Conservation (phyloP, 305 asterid genomes). For the Nicotiana rustica region DNA sequence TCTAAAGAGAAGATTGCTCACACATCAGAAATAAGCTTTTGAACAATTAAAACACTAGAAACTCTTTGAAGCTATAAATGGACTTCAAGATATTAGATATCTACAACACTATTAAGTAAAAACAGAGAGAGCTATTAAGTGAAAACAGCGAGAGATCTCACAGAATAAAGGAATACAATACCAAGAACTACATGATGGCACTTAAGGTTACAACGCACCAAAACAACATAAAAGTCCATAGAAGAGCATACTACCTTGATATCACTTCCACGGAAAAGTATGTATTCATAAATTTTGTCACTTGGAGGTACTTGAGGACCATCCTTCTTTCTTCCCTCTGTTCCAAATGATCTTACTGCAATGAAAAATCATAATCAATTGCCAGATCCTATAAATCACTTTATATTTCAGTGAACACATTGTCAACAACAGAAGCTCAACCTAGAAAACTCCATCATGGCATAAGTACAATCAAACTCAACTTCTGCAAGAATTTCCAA, state of each 20-base stretch:
- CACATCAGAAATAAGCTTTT: background rate
- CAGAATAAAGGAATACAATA: background rate
- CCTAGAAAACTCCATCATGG: background rate
- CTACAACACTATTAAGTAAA: background rate
- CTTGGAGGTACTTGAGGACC: slow-evolving; percentile 94
- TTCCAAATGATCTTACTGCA: slow-evolving; percentile 94
- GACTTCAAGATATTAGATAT: background rate
- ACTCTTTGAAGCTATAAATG: background rate
- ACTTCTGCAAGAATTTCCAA: background rate
- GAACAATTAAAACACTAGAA: slow-evolving; percentile 4
- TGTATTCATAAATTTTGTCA: slow-evolving; percentile 86
- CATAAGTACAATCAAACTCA: background rate
- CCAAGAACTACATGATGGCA: slow-evolving; percentile 5
- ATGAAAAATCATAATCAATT: slow-evolving; percentile 34
- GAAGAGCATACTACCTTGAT: slow-evolving; percentile 64
- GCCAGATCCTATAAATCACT: background rate
- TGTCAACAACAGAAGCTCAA: background rate
- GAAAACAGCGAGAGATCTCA: background rate
- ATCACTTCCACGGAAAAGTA: slow-evolving; percentile 93
- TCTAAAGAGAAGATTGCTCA: slow-evolving; percentile 13
- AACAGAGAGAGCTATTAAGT: background rate
- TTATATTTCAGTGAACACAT: background rate
- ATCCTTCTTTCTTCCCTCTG: slow-evolving; percentile 93
- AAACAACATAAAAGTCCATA: slow-evolving; percentile 7
- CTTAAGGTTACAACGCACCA: background rate